phyloP scores from a whole-genome alignment of 257 asterid genomes.

The Solanum chmielewskii region DNA sequence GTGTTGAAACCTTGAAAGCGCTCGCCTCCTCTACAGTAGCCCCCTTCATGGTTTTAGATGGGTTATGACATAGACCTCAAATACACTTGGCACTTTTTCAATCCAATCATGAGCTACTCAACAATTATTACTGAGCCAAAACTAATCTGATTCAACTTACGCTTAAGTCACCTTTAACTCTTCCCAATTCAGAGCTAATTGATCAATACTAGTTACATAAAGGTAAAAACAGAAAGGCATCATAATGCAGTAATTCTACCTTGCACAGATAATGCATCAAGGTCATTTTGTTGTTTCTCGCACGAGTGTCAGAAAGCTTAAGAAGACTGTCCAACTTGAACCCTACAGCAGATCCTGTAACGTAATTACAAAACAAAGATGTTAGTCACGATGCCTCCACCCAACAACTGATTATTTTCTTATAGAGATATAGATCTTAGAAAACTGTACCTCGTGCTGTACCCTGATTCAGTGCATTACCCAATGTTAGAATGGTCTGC shows the following conservation, averaged over 20 bases:
- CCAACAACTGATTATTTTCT: background rate
- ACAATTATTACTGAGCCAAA: background rate
- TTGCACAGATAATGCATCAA: slow-evolving; percentile 95
- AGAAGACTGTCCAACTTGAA: slow-evolving; percentile 97
- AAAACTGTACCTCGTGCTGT: slow-evolving; percentile 75
- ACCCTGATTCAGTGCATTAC: slow-evolving; percentile 97
- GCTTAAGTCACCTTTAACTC: background rate
- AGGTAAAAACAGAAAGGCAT: background rate
- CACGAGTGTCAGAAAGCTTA: slow-evolving; percentile 97
- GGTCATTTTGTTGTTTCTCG: slow-evolving; percentile 95
- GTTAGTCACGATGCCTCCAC: background rate
- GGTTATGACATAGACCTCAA: background rate
- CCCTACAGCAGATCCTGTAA: slow-evolving; percentile 92
- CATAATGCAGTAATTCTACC: slow-evolving; percentile 32
- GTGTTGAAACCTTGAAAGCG: background rate
- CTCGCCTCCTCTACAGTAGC: background rate
- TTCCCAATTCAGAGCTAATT: background rate
- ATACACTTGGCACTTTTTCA: background rate
- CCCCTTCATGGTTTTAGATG: background rate
- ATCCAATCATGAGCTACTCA: background rate
- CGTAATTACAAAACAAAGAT: slow-evolving; percentile 4
- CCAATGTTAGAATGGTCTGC: slow-evolving; percentile 95
- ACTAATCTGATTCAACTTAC: background rate
- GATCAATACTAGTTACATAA: background rate
- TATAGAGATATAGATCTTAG: background rate